These are phyloP conservation scores for Kodamaea fungicola DNA, from an alignment of 1,139 yeast genomes.

Conservation along the genomic window DNA sequence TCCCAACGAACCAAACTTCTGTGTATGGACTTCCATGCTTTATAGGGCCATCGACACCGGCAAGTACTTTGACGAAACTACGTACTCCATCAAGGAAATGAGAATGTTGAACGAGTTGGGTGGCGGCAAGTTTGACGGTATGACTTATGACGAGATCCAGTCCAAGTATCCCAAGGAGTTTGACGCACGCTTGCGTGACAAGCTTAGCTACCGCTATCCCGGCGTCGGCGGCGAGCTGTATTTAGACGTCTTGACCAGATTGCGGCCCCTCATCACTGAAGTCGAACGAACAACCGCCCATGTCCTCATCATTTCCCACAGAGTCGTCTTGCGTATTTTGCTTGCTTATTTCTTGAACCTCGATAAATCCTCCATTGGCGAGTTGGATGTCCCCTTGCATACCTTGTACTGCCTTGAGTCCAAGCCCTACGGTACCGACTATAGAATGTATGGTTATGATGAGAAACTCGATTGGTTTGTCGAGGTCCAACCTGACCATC, in stretches of 20 bases:
- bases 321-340: conserved; percentile 85
- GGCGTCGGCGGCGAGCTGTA: conserved; percentile 98
- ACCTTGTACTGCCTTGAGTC: conserved; percentile 87
- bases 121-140: conserved; percentile 88
- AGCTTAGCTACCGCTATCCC: conserved; percentile 83
- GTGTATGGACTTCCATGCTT: conserved; percentile 93
- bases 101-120: conserved; percentile 91
- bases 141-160: conserved; percentile 54
- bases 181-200: conserved; percentile 68
- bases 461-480: conserved; percentile 76
- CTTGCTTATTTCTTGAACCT: conserved; percentile 87
- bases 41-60: conserved; percentile 77
- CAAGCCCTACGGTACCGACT: conserved; percentile 92
- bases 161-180: conserved; percentile 72
- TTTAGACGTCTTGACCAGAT: conserved; percentile 84
- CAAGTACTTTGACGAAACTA: conserved; percentile 63
- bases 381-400: conserved; percentile 88
- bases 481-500: conserved; percentile 65
- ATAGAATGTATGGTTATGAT: conserved; percentile 83
- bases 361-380: conserved; percentile 79
- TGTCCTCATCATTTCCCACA: conserved; percentile 76
- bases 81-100: conserved; percentile 82
- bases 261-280: conserved; percentile 88
- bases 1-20: conserved; percentile 65
- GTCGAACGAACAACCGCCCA: conserved; percentile 90